Evolutionary conservation across 768 basidiomycete species (phyloP), one percentile per base, ranked within the genome.

Genomic region (Cystofilobasidium capitatum): DNA sequence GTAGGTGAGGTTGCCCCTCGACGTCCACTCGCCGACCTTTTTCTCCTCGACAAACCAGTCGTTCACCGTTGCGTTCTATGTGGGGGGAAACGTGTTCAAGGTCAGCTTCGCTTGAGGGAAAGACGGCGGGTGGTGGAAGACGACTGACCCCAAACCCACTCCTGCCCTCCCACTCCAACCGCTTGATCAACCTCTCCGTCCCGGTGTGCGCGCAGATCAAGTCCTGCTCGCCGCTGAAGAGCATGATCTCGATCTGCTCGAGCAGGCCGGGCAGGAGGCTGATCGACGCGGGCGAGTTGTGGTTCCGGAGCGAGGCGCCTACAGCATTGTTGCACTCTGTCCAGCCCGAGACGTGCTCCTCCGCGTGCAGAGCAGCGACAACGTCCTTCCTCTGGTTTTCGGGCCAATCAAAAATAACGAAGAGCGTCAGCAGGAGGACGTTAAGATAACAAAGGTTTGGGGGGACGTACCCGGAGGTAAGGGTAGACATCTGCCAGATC

Each of bases 151-250:
- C 88, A 44, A 96, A 81, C 0, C 96, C 94, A 7, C 80, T 85
- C 40, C 77, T 85, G 1, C 91, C 92, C 66, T 85, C 87, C 94
- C 94, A 99, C 3, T 82, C 81, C 81, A 99, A 79, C 35, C 82
- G 79, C 70, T 87, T 85, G 57, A 97, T 88, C 82, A 88, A 85
- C 66, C 82, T 82, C 77, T 97, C 92, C 69, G 91, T 80, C 4
- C 96, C 96, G 61, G 93, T 81, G 76, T 96, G 88, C 76, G 98
- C 98, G 80, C 96, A 98, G 70, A 99, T 96, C 49, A 92, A 79
- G 76, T 98, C 96, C 76, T 97, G 89, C 75, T 96, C 92, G 8
- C 96, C 96, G 0, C 85, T 91, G 72, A 96, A 99, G 55, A 99
- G 81, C 71, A 99, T 75, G n/a, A 97, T 82, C 0, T 87, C 86